Conservation (phyloP, 768 basidiomycete species). For the Xerocomellus dryophilus region DNA sequence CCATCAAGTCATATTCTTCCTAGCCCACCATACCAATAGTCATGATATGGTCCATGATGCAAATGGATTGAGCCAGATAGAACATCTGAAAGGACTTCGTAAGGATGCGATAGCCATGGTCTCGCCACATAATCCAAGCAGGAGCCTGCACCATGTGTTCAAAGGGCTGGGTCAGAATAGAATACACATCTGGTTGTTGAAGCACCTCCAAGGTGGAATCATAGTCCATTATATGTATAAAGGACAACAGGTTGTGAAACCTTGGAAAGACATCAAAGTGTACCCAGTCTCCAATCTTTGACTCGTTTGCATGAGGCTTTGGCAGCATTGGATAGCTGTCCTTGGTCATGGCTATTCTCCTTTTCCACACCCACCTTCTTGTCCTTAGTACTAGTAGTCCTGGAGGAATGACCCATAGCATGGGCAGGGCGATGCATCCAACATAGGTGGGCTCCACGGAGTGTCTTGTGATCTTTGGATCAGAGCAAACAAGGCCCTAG, state of each 20-base stretch:
- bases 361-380: no score
- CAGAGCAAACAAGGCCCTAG: no score
- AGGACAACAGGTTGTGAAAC: background rate
- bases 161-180: background rate
- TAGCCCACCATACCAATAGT: background rate
- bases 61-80: background rate
- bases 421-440: background rate
- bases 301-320: background rate
- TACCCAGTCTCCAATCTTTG: background rate
- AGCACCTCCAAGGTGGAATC: conserved; percentile 9
- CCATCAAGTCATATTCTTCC: no score
- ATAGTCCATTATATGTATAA: background rate
- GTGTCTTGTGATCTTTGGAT: background rate
- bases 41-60: background rate
- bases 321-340: background rate
- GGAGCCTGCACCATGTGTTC: background rate
- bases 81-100: conserved; percentile 7
- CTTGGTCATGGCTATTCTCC: no score
- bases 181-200: background rate
- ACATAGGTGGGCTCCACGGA: background rate
- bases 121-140: conserved; percentile 9
- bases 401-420: background rate
- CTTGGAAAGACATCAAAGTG: background rate
- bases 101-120: conserved; percentile 8
- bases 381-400: background rate